Evolutionary conservation across 345 rosid species (phyloP), one percentile per base, ranked within the genome.

Genomic region (Pistacia vera): DNA sequence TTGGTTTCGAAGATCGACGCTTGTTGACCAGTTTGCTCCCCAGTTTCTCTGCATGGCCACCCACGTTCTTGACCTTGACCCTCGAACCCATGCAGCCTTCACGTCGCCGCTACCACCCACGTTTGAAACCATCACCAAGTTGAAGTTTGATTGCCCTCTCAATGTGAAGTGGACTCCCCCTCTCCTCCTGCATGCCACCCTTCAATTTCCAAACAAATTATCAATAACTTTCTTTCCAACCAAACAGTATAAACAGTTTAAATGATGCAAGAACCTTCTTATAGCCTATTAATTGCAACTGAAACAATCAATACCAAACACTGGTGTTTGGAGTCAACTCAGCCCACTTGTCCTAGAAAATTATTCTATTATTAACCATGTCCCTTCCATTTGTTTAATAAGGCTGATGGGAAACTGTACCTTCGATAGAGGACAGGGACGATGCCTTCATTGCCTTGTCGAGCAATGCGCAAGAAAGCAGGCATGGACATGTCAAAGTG

Each of bases 11-110:
- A 91, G 83, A 74, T 90, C 90, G 4, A 86, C 70, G 74, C 76
- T 82, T 77, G 88, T 89, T 36, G 90, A 93, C 98, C 98, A 93
- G 68, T 91, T 90, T 0, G 91, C 97, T 17, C 98, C 95, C 93
- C 93, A 90, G 36, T 91, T 91, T 59, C 97, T 80, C 14, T 83
- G 81, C 91, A 93, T 73, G 41, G 86, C 70, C 68, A 77, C 33
- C 97, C 97, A 91, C 63, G 82, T 76, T 75, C 84, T 86, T 41
- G 81, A 79, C 65, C 78, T 83, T 1, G 90, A 89, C 0, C 91
- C 92, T 74, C 95, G 85, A n/a, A 91, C 80, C 89, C 91, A 91
- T 12, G 86, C 93, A 9, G 88, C 84, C 83, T 61, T 90, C 68
- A 91, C 86, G 69, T 85, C 86, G 3, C 97, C 97, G 25, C 91